Percentiles rank a stretch among this genome's conserved stretches.
Evolutionary conservation across 257 asterid species (phyloP).

Genomic region (Fraxinus cuspidata): DNA sequence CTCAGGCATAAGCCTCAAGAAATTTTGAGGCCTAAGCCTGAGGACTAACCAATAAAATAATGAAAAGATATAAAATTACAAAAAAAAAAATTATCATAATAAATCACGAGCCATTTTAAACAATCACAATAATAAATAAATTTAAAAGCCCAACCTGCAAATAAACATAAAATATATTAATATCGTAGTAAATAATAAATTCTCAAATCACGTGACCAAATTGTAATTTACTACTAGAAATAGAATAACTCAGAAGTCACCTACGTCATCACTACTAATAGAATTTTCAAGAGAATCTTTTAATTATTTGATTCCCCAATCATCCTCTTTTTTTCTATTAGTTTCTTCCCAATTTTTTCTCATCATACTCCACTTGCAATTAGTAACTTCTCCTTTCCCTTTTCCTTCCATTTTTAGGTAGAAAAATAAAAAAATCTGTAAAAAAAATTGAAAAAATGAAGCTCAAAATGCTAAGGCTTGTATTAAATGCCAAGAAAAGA

Average conservation of each 20-base stretch:
- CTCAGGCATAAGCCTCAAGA: not conserved
- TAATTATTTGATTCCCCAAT: not conserved
- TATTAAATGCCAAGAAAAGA: not conserved
- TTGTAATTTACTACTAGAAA: not conserved
- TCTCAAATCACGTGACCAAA: not conserved
- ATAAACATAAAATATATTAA: not conserved
- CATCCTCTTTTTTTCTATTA: not conserved
- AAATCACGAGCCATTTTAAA: not conserved
- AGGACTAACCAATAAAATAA: not conserved
- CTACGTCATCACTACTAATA: not conserved
- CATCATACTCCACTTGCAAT: not conserved
- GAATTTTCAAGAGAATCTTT: not conserved
- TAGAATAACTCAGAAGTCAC: not conserved
- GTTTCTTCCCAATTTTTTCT: not conserved
- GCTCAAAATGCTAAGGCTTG: not conserved
- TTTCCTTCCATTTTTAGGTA: not conserved
- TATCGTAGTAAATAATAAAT: not conserved
- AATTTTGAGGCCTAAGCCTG: not conserved
- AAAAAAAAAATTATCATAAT: not conserved
- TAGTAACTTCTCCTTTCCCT: not conserved
- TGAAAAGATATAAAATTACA: not conserved
- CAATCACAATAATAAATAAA: not conserved
- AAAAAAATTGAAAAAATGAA: too few relatives aligned
- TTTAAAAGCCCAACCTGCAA: not conserved
- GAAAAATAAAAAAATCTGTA: not conserved